Evolutionary conservation across 768 basidiomycete genomes (phyloP), one percentile per base, ranked within the genome.

Genomic region (Tricholoma sp.): DNA sequence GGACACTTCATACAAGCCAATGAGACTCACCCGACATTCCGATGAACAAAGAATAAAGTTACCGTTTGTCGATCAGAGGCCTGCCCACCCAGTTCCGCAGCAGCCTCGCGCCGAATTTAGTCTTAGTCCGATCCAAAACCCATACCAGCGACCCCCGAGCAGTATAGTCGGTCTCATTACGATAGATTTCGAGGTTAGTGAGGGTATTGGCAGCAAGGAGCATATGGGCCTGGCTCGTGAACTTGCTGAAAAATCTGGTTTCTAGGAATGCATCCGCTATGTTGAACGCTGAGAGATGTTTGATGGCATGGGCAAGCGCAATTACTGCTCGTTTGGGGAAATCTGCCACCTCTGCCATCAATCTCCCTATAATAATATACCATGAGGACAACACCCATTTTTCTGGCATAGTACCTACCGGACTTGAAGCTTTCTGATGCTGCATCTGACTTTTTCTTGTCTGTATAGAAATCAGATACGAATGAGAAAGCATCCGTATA

Each of bases 181-280:
- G 82, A 68, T 91, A 95, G n/a, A 99, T 84, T 70, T 98, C 95
- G 72, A 96, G 71, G 67, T 97, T 98, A 11, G 80, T 79, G 10
- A 98, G 72, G 0, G 96, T 96, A 67, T 93, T 97, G 22, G 86
- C 87, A 50, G 88, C 89, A 47, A 99, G 78, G 19, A 93, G 76
- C 95, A 99, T 95, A 61, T 92, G 86, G 0, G 83, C 80, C 55
- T 81, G 79, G 21, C 85, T 83, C 3, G 89, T 76, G 66, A 98
- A 98, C 65, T 74, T 83, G 18, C 74, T 78, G 72, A 97, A 96
- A 67, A 91, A 91, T 21, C 79, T 79, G 2, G 89, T 85, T 61
- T 90, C 87, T 5, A 85, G 65, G 59, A 98, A 83, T 16, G 87
- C 85, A 59, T 91, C 85, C 14, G 90, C 88, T 29, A 98, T 80